phyloP scores from a whole-genome alignment of 1,284 basidiomycete species.

The Retiboletus flavoniger region DNA sequence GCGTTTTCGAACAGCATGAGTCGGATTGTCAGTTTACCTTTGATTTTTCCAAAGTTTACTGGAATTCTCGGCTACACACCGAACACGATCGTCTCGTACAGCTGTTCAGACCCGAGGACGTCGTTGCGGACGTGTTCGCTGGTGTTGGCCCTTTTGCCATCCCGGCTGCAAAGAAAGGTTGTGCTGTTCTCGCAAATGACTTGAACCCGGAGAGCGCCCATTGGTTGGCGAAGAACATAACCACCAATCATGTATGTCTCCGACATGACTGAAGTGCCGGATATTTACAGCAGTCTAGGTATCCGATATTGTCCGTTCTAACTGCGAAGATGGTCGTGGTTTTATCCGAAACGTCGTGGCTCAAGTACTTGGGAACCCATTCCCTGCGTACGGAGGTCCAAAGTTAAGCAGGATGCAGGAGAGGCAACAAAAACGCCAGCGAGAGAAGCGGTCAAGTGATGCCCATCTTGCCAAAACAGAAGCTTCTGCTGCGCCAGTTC shows the following conservation, averaged over 20 bases:
- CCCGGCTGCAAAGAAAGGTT: slow-evolving; percentile 89
- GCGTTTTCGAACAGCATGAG: slow-evolving; percentile 59
- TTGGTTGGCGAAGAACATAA: slow-evolving; percentile 75
- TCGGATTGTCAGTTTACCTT: slow-evolving; percentile 86
- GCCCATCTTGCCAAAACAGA: slow-evolving; percentile 6
- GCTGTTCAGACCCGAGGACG: slow-evolving; percentile 66
- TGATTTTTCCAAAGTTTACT: slow-evolving; percentile 95
- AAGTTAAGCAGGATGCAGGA: slow-evolving; percentile 48
- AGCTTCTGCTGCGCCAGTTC: neutral
- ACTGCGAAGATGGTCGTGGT: slow-evolving; percentile 79
- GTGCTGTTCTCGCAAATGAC: slow-evolving; percentile 90
- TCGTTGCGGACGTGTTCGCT: slow-evolving; percentile 93
- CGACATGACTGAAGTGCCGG: slow-evolving; percentile 1
- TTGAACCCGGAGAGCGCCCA: slow-evolving; percentile 87
- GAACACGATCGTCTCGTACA: slow-evolving; percentile 88
- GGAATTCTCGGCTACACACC: slow-evolving; percentile 92
- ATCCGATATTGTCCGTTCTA: slow-evolving; percentile 60
- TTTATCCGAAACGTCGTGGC: slow-evolving; percentile 69
- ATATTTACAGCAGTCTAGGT: slow-evolving; percentile 52
- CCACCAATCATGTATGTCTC: slow-evolving; percentile 66
- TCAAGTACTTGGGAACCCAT: slow-evolving; percentile 61
- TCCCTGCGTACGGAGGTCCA: slow-evolving; percentile 54
- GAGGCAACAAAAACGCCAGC: slow-evolving; percentile 31
- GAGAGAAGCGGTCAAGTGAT: slow-evolving; percentile 23
- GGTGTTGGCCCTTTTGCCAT: slow-evolving; percentile 97